These are phyloP conservation scores for Septoria petroselini DNA, from an alignment of 2,329 filamentous ascomycete genomes.

Conservation along the genomic window DNA sequence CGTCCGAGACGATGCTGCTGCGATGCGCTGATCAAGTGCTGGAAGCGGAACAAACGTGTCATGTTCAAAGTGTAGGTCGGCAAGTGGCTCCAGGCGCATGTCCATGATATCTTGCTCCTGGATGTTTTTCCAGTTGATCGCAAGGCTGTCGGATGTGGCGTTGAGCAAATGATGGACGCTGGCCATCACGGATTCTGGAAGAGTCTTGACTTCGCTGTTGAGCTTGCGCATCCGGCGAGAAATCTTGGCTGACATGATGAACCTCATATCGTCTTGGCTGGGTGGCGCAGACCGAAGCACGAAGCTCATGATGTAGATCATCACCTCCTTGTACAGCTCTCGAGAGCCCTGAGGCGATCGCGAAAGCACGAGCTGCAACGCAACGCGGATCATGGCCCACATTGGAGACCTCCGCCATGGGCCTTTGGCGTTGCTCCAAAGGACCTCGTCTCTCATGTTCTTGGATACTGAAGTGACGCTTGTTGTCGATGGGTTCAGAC, in stretches of 20 bases:
- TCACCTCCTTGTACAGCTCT: conserved; percentile 14
- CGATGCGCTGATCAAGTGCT: conserved; percentile 24
- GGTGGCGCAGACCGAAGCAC: conserved; percentile 34
- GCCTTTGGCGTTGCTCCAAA: conserved; percentile 42
- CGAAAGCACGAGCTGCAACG: conserved; percentile 52
- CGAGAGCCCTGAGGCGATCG: conserved; percentile 11
- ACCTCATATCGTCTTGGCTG: conserved; percentile 16
- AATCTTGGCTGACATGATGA: conserved; percentile 31
- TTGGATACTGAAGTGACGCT: conserved; percentile 50
- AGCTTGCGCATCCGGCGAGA: conserved; percentile 28
- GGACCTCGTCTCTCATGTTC: conserved; percentile 61
- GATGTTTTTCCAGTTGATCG: neutral
- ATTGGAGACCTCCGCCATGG: conserved; percentile 64
- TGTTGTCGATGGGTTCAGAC: conserved; percentile 40
- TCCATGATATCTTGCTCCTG: conserved; percentile 4
- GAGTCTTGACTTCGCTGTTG: neutral
- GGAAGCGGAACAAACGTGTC: conserved; percentile 21
- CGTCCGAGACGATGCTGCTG: conserved; percentile 3
- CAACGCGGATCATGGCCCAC: conserved; percentile 62
- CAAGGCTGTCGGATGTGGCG: neutral
- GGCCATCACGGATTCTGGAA: neutral
- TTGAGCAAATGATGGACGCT: neutral
- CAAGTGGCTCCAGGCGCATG: conserved; percentile 13
- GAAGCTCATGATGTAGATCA: conserved; percentile 42
- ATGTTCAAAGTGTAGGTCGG: conserved; percentile 15